Evolutionary conservation across 345 rosid species (phyloP).

Genomic region (Salix dunnii): DNA sequence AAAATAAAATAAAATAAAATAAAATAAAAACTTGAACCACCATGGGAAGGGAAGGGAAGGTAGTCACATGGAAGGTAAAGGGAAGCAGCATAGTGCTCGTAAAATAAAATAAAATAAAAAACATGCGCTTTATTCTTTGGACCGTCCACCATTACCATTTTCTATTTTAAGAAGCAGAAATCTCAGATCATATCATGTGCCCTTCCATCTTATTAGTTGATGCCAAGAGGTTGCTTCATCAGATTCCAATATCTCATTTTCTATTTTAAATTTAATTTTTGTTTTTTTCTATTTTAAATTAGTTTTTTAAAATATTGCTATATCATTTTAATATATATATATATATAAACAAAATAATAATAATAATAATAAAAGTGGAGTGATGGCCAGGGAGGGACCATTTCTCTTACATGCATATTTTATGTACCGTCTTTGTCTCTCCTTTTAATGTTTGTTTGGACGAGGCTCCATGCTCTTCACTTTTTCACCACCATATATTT

Average conservation of each 20-base stretch:
- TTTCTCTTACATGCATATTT: background rate
- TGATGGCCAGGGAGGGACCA: too few relatives aligned
- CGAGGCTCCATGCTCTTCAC: slow-evolving; percentile 3
- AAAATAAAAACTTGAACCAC: background rate
- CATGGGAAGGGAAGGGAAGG: background rate
- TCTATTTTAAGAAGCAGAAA: background rate
- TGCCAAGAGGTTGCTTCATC: background rate
- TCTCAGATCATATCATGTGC: slow-evolving; percentile 27
- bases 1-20: background rate
- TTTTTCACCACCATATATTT: background rate
- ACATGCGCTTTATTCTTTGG: background rate
- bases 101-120: background rate
- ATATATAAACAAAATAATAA: too few relatives aligned
- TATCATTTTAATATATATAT: too few relatives aligned
- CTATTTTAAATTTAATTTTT: too few relatives aligned
- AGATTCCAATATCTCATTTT: slow-evolving; percentile 9
- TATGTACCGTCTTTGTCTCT: slow-evolving; percentile 20
- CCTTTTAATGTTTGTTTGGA: slow-evolving; percentile 23
- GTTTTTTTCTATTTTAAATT: too few relatives aligned
- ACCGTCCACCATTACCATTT: too few relatives aligned
- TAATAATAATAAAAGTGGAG: too few relatives aligned
- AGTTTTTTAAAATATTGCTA: too few relatives aligned
- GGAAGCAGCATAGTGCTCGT: background rate
- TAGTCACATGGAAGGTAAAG: background rate
- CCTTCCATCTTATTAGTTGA: background rate